A percentile compares a stretch with the other conserved stretches of the same genome.
Evolutionary conservation across 2,329 filamentous ascomycete genomes (phyloP).

Genomic region (Alternaria incomplexa): DNA sequence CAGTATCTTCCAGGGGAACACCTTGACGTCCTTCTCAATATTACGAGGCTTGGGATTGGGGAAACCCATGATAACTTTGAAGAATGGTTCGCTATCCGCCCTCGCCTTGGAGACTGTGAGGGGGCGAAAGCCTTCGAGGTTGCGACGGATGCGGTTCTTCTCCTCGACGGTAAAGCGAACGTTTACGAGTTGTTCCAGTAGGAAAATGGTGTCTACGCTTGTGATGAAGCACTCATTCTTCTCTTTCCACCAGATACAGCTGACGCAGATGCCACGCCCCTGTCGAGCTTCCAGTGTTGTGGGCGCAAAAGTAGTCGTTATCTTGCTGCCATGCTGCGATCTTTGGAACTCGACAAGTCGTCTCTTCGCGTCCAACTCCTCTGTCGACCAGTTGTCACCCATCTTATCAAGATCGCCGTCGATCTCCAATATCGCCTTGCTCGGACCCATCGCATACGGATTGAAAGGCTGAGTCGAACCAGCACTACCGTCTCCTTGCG

Average conservation of each 20-base stretch:
- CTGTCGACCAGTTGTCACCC: slow-evolving; percentile 80
- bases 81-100: slow-evolving; percentile 91
- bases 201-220: slow-evolving; percentile 92
- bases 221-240: slow-evolving; percentile 91
- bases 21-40: slow-evolving; percentile 99
- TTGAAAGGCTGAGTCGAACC: slow-evolving; percentile 63
- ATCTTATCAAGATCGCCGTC: slow-evolving; percentile 84
- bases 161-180: slow-evolving; percentile 93
- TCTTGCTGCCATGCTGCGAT: slow-evolving; percentile 79
- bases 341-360: slow-evolving; percentile 89
- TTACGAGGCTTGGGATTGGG: slow-evolving; percentile 93
- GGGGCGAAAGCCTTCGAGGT: slow-evolving; percentile 92
- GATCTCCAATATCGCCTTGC: slow-evolving; percentile 83
- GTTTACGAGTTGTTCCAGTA: slow-evolving; percentile 90
- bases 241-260: slow-evolving; percentile 96
- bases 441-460: slow-evolving; percentile 78
- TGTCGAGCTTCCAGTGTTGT: slow-evolving; percentile 80
- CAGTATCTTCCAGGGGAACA: slow-evolving; percentile 95
- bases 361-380: slow-evolving; percentile 79
- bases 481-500: slow-evolving; percentile 55
- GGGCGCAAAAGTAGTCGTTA: slow-evolving; percentile 79
- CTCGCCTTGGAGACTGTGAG: slow-evolving; percentile 93
- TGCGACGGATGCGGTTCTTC: slow-evolving; percentile 96
- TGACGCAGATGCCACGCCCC: slow-evolving; percentile 88
- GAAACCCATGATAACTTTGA: slow-evolving; percentile 99